phyloP scores from a whole-genome alignment of 148 eudicot genomes.

The Limonium bicolor region DNA sequence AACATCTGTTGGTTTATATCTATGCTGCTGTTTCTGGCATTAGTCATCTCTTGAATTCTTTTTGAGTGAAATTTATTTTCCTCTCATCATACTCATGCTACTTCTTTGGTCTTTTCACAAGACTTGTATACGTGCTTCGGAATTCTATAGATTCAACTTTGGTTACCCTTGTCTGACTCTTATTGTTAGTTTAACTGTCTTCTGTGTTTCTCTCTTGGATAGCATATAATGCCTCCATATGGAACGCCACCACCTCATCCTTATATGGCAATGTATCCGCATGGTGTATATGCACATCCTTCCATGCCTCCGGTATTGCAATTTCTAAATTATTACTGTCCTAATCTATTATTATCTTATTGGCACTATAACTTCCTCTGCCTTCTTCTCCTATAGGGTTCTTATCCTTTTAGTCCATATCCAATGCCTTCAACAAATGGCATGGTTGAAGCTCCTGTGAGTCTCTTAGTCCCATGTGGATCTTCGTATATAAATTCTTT shows the following conservation, averaged over 20 bases:
- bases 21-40: too few species aligned
- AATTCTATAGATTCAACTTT: not conserved
- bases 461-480: constrained; percentile 14
- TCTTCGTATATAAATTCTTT: not conserved
- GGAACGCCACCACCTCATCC: constrained; percentile 98
- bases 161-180: not conserved
- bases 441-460: constrained; percentile 78
- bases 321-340: too few species aligned
- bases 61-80: too few species aligned
- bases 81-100: too few species aligned
- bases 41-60: too few species aligned
- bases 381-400: constrained; percentile 33
- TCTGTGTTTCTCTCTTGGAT: constrained; percentile 12
- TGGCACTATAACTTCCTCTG: not conserved
- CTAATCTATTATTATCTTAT: not conserved
- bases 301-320: constrained; percentile 87
- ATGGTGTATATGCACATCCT: constrained; percentile 95
- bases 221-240: constrained; percentile 98
- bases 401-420: constrained; percentile 87
- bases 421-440: constrained; percentile 87
- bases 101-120: too few species aligned
- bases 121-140: too few species aligned
- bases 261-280: constrained; percentile 98
- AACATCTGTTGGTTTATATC: too few species aligned
- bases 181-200: constrained; percentile 3